Evolutionary conservation across 768 basidiomycete genomes (phyloP).

Genomic region (Rhodosporidiobolus sp.): DNA sequence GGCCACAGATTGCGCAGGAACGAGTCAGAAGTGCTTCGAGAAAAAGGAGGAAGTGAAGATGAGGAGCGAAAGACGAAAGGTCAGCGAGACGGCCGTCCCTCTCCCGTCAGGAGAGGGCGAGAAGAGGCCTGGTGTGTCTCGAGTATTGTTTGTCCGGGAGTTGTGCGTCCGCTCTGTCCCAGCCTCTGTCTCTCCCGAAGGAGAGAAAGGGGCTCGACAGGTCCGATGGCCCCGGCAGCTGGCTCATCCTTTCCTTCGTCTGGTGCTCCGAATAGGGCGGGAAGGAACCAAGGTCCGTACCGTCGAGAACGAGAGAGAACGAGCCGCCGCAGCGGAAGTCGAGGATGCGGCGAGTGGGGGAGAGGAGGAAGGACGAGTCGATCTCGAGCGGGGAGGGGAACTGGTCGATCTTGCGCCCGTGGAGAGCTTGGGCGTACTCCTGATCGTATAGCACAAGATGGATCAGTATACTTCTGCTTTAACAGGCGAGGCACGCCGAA

Average conservation of each 20-base stretch:
- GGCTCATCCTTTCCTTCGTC: constrained; percentile 9
- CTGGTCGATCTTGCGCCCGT: constrained; percentile 35
- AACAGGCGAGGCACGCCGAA: not conserved
- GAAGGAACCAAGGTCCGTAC: constrained; percentile 6
- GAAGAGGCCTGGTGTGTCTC: constrained; percentile 1
- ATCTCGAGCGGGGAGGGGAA: constrained; percentile 10
- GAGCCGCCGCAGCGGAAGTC: constrained; percentile 39
- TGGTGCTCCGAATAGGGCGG: not conserved
- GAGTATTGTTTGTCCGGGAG: not conserved
- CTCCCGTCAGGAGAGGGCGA: constrained; percentile 1
- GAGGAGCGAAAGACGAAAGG: not conserved
- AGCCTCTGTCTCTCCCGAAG: too few species aligned
- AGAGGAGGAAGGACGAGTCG: constrained; percentile 11
- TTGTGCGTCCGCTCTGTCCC: constrained; percentile 4
- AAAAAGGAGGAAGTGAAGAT: not conserved
- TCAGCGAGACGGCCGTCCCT: constrained; percentile 2
- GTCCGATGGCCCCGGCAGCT: constrained; percentile 42
- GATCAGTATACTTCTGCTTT: too few species aligned
- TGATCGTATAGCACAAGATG: not conserved
- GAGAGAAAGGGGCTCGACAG: not conserved
- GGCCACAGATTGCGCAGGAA: not conserved
- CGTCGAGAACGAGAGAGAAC: constrained; percentile 35
- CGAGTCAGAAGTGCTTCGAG: not conserved
- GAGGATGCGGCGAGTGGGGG: constrained; percentile 20
- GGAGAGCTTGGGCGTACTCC: constrained; percentile 38